These are phyloP conservation scores for Geotrichum phurueaensis DNA, from an alignment of 1,139 yeast species.

Conservation along the genomic window DNA sequence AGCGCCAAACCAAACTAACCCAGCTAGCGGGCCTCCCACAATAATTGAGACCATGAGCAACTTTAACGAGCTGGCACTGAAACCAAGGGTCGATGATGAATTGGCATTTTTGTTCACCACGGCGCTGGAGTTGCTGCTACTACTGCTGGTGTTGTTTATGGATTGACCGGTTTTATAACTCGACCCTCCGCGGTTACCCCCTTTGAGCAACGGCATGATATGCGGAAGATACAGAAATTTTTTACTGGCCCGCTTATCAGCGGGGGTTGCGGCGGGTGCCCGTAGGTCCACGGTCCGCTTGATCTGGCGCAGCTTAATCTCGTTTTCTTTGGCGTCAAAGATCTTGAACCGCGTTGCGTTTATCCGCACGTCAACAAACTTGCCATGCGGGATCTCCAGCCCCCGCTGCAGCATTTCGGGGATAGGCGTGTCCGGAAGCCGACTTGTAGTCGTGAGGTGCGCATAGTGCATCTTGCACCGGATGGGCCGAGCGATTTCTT, in stretches of 20 bases:
- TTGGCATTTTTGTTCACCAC: neutral
- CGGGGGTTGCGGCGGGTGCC: slow-evolving; percentile 8
- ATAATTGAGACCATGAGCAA: slow-evolving; percentile 4
- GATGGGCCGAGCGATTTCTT: slow-evolving; percentile 9
- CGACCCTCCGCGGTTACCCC: no score
- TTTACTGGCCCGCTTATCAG: neutral
- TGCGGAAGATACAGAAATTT: neutral
- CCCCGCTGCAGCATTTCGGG: slow-evolving; percentile 10
- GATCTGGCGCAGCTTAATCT: slow-evolving; percentile 3
- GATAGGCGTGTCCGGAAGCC: slow-evolving; percentile 17
- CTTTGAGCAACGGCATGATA: no score
- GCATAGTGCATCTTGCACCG: slow-evolving; percentile 15
- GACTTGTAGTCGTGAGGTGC: slow-evolving; percentile 3
- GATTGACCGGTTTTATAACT: neutral
- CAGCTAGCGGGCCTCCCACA: slow-evolving; percentile 12
- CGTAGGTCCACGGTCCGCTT: slow-evolving; percentile 4
- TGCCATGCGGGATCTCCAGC: slow-evolving; percentile 10
- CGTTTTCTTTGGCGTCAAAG: slow-evolving; percentile 4
- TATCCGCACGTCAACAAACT: slow-evolving; percentile 10
- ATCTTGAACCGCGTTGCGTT: slow-evolving; percentile 10
- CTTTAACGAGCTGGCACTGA: slow-evolving; percentile 1
- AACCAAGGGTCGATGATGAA: neutral
- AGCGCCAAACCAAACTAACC: slow-evolving; percentile 11
- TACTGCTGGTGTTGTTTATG: neutral
- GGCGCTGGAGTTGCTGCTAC: neutral